Evolutionary conservation across 495 filamentous ascomycete species (phyloP).

Genomic region (Thermothielavioides terrestris): DNA sequence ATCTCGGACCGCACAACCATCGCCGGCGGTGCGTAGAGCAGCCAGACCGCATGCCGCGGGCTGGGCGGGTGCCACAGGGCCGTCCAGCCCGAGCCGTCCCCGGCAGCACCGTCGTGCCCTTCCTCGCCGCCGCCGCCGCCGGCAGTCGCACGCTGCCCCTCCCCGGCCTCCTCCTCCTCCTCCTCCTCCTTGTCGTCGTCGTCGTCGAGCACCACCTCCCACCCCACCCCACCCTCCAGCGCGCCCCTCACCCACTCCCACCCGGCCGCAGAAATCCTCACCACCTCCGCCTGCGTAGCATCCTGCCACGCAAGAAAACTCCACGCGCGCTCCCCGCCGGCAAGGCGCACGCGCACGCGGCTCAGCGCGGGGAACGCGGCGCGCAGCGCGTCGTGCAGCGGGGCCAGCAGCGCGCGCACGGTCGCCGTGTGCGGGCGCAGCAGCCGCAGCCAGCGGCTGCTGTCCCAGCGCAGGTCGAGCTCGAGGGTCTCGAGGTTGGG

Average conservation of each 20-base stretch:
- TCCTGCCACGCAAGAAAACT: not conserved
- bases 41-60: not conserved
- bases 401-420: not conserved
- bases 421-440: not conserved
- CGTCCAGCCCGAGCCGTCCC: not conserved
- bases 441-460: slow-evolving; percentile 3
- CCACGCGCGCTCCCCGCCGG: not conserved
- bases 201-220: not conserved
- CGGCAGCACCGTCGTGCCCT: not conserved
- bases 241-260: not conserved
- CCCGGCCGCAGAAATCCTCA: not conserved
- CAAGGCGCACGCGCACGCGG: not conserved
- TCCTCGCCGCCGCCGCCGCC: not conserved
- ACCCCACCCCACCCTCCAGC: not conserved
- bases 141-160: not conserved
- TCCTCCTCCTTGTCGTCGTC: not conserved
- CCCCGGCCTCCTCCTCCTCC: not conserved
- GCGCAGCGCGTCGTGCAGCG: not conserved
- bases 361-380: not conserved
- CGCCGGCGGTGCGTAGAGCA: not conserved
- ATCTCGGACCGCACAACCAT: not conserved
- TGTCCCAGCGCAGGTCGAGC: slow-evolving; percentile 4
- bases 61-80: not conserved
- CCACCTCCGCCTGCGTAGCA: not conserved
- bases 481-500: slow-evolving; percentile 2